phyloP scores from a whole-genome alignment of 768 basidiomycete genomes.

The Psilocybe cyanescens region DNA sequence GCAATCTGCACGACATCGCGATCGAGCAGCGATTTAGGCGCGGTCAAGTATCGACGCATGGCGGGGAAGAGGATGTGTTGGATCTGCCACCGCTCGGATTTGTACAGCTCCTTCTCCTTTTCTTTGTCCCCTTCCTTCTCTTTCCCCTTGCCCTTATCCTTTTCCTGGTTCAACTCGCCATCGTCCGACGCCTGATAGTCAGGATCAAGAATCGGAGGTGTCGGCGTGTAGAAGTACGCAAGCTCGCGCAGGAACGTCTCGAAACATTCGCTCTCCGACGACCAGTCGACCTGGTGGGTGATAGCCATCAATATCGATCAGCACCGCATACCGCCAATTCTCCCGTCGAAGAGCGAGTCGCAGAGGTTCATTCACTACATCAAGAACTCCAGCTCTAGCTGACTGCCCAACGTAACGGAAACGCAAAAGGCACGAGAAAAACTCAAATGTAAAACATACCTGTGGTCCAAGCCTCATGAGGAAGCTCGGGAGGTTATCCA shows the following conservation, averaged over 20 bases:
- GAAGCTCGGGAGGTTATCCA: conserved; percentile 88
- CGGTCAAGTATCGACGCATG: conserved; percentile 74
- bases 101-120: conserved; percentile 46
- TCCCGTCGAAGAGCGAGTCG: too few relatives aligned
- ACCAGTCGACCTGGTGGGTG: conserved; percentile 80
- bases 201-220: conserved; percentile 37
- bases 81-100: conserved; percentile 81
- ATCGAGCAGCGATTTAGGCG: conserved; percentile 69
- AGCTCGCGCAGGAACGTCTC: conserved; percentile 84
- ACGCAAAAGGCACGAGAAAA: not conserved
- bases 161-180: not conserved
- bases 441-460: conserved; percentile 42
- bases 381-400: too few relatives aligned
- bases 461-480: conserved; percentile 92
- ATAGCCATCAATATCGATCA: not conserved
- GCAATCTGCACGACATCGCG: conserved; percentile 86
- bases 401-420: too few relatives aligned
- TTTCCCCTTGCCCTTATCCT: not conserved
- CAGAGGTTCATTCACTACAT: too few relatives aligned
- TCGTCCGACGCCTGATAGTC: not conserved
- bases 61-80: conserved; percentile 91
- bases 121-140: not conserved
- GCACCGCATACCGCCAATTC: too few relatives aligned
- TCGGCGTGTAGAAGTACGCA: conserved; percentile 88
- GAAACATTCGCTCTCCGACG: conserved; percentile 84